Conservation (phyloP, 805 yeast genomes). For the Teunomyces pallodes region DNA sequence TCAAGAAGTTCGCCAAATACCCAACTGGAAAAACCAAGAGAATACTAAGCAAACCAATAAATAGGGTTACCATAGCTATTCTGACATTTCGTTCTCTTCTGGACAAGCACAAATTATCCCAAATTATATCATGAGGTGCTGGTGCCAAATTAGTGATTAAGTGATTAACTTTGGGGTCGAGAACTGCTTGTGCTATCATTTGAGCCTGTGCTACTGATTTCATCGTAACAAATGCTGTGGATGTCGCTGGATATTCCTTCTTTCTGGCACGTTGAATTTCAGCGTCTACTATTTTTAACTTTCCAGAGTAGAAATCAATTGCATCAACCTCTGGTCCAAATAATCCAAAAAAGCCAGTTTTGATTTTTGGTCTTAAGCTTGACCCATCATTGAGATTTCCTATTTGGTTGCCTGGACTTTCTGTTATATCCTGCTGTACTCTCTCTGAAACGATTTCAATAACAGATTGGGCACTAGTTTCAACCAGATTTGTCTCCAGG, state of each 20-base stretch:
- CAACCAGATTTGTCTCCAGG: slow-evolving; percentile 3
- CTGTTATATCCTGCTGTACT: slow-evolving; percentile 13
- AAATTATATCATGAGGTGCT: slow-evolving; percentile 91
- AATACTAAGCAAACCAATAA: slow-evolving; percentile 68
- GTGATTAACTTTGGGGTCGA: slow-evolving; percentile 85
- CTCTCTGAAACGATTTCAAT: slow-evolving; percentile 28
- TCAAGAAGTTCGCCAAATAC: slow-evolving; percentile 78
- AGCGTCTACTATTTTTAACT: slow-evolving; percentile 65
- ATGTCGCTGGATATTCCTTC: slow-evolving; percentile 75
- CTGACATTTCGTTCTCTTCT: slow-evolving; percentile 68
- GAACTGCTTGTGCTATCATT: slow-evolving; percentile 91
- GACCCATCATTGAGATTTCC: slow-evolving; percentile 28
- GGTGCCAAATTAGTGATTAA: slow-evolving; percentile 86
- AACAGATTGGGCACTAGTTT: slow-evolving; percentile 11
- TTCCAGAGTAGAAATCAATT: slow-evolving; percentile 69
- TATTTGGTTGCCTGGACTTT: slow-evolving; percentile 13
- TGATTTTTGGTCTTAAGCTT: slow-evolving; percentile 56
- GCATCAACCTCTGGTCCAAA: slow-evolving; percentile 77
- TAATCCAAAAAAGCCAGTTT: slow-evolving; percentile 58
- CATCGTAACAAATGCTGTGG: slow-evolving; percentile 93
- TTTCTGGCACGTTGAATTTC: slow-evolving; percentile 64
- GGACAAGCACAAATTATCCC: slow-evolving; percentile 86
- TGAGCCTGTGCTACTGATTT: slow-evolving; percentile 94
- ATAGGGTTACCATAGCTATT: slow-evolving; percentile 58
- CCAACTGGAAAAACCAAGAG: slow-evolving; percentile 80